phyloP scores from a whole-genome alignment of 2,329 filamentous ascomycete genomes.

The Proliferodiscus dingleyae region DNA sequence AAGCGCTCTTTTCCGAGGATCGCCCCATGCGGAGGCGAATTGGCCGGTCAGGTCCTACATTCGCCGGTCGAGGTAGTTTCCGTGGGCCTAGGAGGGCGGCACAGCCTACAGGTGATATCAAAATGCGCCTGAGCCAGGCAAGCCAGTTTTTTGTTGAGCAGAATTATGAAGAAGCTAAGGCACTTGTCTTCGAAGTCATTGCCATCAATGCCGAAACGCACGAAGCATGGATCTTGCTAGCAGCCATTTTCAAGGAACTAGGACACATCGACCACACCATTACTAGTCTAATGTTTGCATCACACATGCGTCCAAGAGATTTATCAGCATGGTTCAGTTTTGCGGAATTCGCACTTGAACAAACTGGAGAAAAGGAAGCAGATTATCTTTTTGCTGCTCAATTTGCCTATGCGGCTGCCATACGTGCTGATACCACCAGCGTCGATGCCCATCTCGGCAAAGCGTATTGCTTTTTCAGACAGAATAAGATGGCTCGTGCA shows the following conservation, averaged over 20 bases:
- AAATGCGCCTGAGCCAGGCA: conserved; percentile 59
- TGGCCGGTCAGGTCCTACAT: conserved; percentile 5
- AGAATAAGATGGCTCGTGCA: conserved; percentile 49
- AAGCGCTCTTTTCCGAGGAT: background rate
- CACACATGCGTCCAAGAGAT: conserved; percentile 58
- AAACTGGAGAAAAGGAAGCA: conserved; percentile 41
- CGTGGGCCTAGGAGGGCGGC: conserved; percentile 50
- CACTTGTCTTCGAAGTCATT: conserved; percentile 57
- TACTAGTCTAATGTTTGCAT: conserved; percentile 56
- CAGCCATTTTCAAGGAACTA: conserved; percentile 56
- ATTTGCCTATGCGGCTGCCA: conserved; percentile 54
- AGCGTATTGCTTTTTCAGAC: conserved; percentile 52
- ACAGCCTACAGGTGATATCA: conserved; percentile 68
- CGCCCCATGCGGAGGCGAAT: background rate
- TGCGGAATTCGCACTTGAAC: conserved; percentile 51
- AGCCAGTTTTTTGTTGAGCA: conserved; percentile 62
- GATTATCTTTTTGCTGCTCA: conserved; percentile 49
- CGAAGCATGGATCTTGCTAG: conserved; percentile 59
- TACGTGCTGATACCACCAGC: conserved; percentile 49
- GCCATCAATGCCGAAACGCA: conserved; percentile 64
- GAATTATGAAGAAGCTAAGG: conserved; percentile 55
- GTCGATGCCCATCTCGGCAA: conserved; percentile 55
- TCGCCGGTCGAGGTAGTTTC: conserved; percentile 8
- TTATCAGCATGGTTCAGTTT: conserved; percentile 53
- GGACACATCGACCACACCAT: conserved; percentile 53